A percentile compares a stretch with the other conserved stretches of the same genome.
These are phyloP conservation scores for Linderina pennispora DNA, from an alignment of 192 early-diverging fungal species.

Conservation along the genomic window DNA sequence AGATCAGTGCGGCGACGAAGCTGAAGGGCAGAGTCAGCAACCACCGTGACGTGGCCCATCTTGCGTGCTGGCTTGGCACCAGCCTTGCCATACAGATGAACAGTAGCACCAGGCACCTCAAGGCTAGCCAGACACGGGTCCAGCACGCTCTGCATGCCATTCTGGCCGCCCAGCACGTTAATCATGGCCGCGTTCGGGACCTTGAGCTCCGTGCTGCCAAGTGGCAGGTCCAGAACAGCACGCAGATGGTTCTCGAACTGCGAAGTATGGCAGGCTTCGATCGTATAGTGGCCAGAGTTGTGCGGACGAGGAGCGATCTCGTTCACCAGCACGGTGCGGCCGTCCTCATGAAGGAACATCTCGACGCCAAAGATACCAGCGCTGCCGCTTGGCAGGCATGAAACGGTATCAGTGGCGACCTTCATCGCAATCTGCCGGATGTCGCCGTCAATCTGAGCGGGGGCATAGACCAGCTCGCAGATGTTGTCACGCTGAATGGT, in stretches of 20 bases:
- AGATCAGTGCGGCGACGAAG: constrained; percentile 64
- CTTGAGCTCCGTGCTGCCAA: constrained; percentile 82
- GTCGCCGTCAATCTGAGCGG: constrained; percentile 89
- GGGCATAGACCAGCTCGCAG: constrained; percentile 92
- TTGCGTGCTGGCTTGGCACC: constrained; percentile 86
- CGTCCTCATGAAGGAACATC: constrained; percentile 91
- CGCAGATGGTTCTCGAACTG: constrained; percentile 96
- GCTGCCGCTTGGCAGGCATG: constrained; percentile 60
- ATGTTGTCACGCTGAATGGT: constrained; percentile 97
- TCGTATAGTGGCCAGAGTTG: constrained; percentile 99
- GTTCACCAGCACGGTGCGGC: constrained; percentile 77
- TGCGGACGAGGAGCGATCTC: constrained; percentile 99
- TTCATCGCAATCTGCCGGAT: constrained; percentile 63
- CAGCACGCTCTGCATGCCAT: constrained; percentile 54
- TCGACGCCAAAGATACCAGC: constrained; percentile 97
- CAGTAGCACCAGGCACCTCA: constrained; percentile 74
- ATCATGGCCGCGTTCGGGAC: constrained; percentile 91
- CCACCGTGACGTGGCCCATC: constrained; percentile 97
- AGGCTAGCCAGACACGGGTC: constrained; percentile 53
- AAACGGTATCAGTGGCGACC: constrained; percentile 82
- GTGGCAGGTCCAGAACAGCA: constrained; percentile 83
- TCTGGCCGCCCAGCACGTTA: constrained; percentile 81
- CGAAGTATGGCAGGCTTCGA: constrained; percentile 94
- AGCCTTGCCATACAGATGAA: constrained; percentile 94
- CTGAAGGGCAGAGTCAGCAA: constrained; percentile 78